phyloP scores from a whole-genome alignment of 305 asterid genomes.

The Solanum hybrid region DNA sequence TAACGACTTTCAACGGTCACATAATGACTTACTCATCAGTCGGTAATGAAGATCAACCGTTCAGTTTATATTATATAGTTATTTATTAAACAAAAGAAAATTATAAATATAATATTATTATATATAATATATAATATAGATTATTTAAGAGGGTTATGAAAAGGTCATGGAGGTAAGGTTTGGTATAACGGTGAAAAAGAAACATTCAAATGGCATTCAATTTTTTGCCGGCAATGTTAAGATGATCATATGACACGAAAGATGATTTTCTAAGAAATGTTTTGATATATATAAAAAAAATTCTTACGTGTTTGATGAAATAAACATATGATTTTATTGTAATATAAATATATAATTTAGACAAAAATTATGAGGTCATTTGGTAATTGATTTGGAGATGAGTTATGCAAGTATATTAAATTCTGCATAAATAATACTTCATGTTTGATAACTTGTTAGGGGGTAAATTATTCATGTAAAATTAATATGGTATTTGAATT shows the following conservation, averaged over 20 bases:
- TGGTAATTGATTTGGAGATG: no score
- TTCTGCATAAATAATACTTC: no score
- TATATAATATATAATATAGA: no score
- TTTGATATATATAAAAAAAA: no score
- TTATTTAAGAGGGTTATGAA: background rate
- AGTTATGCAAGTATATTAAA: no score
- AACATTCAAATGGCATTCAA: background rate
- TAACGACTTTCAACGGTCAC: slow-evolving; percentile 12
- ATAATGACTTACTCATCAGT: background rate
- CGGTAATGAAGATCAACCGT: background rate
- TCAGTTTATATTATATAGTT: background rate
- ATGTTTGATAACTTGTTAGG: background rate
- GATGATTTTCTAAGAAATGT: no score
- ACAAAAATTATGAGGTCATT: no score
- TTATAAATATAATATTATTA: background rate
- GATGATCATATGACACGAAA: background rate
- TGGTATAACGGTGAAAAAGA: background rate
- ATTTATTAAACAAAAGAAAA: background rate
- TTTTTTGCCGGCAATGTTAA: background rate
- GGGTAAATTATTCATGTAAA: no score
- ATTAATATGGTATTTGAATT: no score
- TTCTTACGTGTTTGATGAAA: background rate
- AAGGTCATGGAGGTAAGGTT: background rate
- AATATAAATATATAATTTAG: no score
- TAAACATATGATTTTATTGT: no score